Evolutionary conservation across 768 basidiomycete species (phyloP), one percentile per base, ranked within the genome.

Genomic region (Basidioascus undulatus): DNA sequence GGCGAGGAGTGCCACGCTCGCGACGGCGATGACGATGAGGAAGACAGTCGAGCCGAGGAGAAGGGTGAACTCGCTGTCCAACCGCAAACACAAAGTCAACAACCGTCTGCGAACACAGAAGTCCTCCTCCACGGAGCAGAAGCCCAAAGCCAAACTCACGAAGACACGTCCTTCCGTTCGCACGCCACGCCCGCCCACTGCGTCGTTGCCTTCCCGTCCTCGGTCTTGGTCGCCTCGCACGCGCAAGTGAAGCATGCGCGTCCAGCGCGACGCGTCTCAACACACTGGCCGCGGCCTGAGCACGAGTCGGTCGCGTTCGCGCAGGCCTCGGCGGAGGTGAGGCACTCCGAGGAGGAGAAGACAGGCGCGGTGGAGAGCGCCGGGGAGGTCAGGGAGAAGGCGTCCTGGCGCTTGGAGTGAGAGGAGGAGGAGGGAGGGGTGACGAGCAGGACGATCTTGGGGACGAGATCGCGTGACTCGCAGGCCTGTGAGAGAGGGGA

Each of bases 81-180:
- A n/a, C 27, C 45, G 28, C 11, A 31, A 31, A 45, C 9, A 39
- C 26, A 33, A 43, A 24, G 23, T 18, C 40, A 45, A 42, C 32
- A 37, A 19, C 19, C 12, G n/a, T 7, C 18, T 12, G n/a, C 20
- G 18, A 41, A 20, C 20, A 21, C 23, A 35, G 32, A 18, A 20
- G 18, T 24, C n/a, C 24, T n/a, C n/a, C n/a, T n/a, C n/a, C n/a
- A 18, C 25, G 23, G 8, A 40, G 27, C 26, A 13, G 5, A n/a
- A 8, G 13, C 30, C n/a, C 2, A 26, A 33, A 18, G n/a, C n/a
- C n/a, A 9, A 12, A 70, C 76, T 45, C 51, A 80, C 80, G 69
- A 70, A 63, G 76, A 81, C 36, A 83, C 59, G 52, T 84, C 81
- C 57, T 70, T 72, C 47, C 72, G 67, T 62, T 82, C 71, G 48